A percentile compares a stretch with the other conserved stretches of the same genome.
Evolutionary conservation across 2,329 filamentous ascomycete genomes (phyloP).

Genomic region (Xylaria arbuscula): DNA sequence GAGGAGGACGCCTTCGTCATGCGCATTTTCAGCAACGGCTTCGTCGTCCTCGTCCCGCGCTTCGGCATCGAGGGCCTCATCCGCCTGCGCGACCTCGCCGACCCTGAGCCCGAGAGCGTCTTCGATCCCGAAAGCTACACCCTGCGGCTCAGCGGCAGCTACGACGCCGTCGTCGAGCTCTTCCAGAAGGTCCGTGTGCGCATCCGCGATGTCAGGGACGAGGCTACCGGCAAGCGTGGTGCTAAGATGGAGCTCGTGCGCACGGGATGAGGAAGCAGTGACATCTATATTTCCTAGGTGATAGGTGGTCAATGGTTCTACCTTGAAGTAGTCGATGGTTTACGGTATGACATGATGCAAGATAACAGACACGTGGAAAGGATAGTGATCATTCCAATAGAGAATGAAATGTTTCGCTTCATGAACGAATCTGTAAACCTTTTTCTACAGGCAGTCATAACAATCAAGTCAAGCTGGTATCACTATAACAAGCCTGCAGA

Average conservation of each 20-base stretch:
- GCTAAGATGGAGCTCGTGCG: constrained; percentile 77
- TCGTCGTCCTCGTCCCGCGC: constrained; percentile 93
- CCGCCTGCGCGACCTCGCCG: constrained; percentile 82
- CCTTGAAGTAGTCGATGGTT: neutral
- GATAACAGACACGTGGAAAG: neutral
- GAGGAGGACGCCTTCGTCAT: constrained; percentile 96
- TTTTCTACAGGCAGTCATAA: too few relatives aligned
- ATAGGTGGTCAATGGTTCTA: too few relatives aligned
- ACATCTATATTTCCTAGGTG: too few relatives aligned
- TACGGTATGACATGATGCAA: neutral
- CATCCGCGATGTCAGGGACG: constrained; percentile 93
- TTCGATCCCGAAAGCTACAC: constrained; percentile 90
- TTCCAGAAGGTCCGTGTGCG: constrained; percentile 92
- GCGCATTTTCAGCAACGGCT: constrained; percentile 96
- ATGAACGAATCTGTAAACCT: too few relatives aligned
- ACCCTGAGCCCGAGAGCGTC: constrained; percentile 79
- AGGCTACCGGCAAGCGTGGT: constrained; percentile 94
- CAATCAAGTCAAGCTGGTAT: too few relatives aligned
- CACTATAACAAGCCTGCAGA: too few relatives aligned
- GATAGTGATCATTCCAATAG: too few relatives aligned
- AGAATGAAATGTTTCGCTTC: too few relatives aligned
- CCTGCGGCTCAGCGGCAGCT: constrained; percentile 69
- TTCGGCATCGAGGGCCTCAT: constrained; percentile 97
- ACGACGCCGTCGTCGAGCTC: constrained; percentile 75
- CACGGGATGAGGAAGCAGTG: constrained; percentile 10